Conservation (phyloP, 495 filamentous ascomycete genomes). For the Articulospora tetracladia region DNA sequence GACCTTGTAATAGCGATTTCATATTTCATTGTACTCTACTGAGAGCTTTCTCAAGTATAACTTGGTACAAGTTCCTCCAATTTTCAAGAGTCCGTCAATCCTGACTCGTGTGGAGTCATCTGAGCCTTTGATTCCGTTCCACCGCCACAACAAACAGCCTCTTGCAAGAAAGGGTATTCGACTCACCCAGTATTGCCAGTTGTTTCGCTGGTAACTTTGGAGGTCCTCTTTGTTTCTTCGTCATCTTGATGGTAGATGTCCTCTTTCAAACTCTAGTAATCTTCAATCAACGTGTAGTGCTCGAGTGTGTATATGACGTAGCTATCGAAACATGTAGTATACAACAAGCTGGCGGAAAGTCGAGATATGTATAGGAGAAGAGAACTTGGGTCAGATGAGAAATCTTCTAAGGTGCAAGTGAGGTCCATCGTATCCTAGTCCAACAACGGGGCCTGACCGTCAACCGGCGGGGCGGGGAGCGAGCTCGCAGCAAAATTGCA, state of each 20-base stretch:
- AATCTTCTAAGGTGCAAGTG: neutral
- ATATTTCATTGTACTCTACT: neutral
- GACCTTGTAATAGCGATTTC: too few relatives aligned
- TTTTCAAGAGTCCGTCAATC: neutral
- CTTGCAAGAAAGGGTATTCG: neutral
- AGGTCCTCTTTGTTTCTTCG: conserved; percentile 19
- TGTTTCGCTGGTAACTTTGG: conserved; percentile 44
- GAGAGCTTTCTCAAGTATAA: neutral
- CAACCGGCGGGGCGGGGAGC: conserved; percentile 5
- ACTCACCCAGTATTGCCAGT: conserved; percentile 62
- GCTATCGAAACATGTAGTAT: too few relatives aligned
- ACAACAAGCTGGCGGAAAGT: too few relatives aligned
- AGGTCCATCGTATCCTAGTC: neutral
- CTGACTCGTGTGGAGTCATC: neutral
- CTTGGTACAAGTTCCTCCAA: neutral
- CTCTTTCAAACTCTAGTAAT: neutral
- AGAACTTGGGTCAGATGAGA: neutral
- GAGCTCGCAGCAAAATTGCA: neutral
- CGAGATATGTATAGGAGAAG: neutral
- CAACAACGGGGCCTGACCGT: neutral
- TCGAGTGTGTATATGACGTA: too few relatives aligned
- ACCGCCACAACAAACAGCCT: neutral
- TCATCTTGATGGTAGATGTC: conserved; percentile 10
- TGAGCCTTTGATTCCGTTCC: neutral
- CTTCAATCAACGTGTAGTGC: too few relatives aligned